A percentile compares a stretch with the other conserved stretches of the same genome.
Conservation (phyloP, 2,329 filamentous ascomycete species). For the Paracamarosporium sp. region DNA sequence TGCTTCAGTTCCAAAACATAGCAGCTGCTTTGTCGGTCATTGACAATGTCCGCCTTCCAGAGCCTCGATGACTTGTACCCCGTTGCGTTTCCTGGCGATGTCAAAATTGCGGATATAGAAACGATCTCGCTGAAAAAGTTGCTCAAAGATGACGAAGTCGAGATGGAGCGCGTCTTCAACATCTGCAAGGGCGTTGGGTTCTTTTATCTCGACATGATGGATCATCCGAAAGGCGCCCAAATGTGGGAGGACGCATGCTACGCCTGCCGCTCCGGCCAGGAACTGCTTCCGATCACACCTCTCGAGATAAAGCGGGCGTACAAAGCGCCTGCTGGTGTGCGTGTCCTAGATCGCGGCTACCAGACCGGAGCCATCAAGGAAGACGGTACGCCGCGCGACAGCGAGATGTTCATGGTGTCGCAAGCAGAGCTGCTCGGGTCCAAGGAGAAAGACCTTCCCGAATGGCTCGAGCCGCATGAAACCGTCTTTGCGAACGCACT, state of each 20-base stretch:
- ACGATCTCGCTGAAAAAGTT: not conserved
- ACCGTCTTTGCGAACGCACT: not conserved
- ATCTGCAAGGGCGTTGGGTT: not conserved
- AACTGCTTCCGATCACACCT: not conserved
- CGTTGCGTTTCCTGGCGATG: not conserved
- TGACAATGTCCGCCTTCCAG: no score
- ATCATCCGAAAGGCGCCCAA: not conserved
- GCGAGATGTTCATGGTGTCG: not conserved
- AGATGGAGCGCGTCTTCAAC: not conserved
- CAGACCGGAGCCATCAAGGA: no score
- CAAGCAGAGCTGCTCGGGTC: not conserved
- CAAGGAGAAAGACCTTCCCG: not conserved
- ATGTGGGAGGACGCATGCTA: not conserved
- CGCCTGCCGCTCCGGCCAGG: not conserved
- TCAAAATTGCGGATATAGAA: not conserved
- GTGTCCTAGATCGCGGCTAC: no score
- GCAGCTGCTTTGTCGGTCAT: no score
- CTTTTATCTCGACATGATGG: not conserved
- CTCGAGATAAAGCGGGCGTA: not conserved
- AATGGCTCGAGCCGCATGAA: not conserved
- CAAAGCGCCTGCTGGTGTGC: not conserved
- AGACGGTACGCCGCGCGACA: no score
- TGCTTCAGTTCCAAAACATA: no score
- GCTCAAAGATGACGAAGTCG: not conserved
- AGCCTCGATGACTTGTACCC: not conserved